A percentile compares a stretch with the other conserved stretches of the same genome.
phyloP scores from a whole-genome alignment of 148 eudicot genomes.

The Chenopodium album region DNA sequence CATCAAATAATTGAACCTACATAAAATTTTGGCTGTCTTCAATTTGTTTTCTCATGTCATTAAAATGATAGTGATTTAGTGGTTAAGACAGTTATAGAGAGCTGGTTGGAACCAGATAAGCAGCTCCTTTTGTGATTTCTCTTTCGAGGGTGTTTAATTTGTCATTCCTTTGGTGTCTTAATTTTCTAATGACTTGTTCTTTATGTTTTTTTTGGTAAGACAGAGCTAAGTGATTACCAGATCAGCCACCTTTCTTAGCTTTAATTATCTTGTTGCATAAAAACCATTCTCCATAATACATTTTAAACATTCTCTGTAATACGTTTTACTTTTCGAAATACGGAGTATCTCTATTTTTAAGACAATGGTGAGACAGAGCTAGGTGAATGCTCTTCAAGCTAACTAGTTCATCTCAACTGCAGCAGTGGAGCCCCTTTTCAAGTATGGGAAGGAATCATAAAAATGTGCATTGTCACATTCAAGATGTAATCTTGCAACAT shows the following conservation, averaged over 20 bases:
- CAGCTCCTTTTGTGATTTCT: slow-evolving; percentile 15
- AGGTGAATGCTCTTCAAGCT: background rate
- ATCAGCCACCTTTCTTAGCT: background rate
- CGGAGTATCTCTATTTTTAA: too few relatives aligned
- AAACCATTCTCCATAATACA: too few relatives aligned
- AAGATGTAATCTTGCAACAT: background rate
- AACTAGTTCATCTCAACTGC: background rate
- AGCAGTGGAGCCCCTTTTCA: background rate
- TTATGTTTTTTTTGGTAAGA: background rate
- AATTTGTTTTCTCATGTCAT: background rate
- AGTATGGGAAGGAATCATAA: background rate
- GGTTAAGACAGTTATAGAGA: slow-evolving; percentile 6
- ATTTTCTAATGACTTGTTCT: background rate
- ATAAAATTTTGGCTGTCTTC: background rate
- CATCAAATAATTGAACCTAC: slow-evolving; percentile 4
- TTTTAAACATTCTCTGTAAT: too few relatives aligned
- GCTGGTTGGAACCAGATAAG: slow-evolving; percentile 9
- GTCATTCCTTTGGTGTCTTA: background rate
- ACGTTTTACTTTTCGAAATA: too few relatives aligned
- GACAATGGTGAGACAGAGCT: too few relatives aligned
- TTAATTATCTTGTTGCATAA: background rate
- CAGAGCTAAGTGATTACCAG: background rate
- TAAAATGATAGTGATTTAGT: slow-evolving; percentile 2
- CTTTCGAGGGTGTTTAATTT: background rate
- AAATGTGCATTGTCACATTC: background rate